Evolutionary conservation across 1,139 yeast species (phyloP), one percentile per base, ranked within the genome.

Genomic region (Spathaspora sp.): DNA sequence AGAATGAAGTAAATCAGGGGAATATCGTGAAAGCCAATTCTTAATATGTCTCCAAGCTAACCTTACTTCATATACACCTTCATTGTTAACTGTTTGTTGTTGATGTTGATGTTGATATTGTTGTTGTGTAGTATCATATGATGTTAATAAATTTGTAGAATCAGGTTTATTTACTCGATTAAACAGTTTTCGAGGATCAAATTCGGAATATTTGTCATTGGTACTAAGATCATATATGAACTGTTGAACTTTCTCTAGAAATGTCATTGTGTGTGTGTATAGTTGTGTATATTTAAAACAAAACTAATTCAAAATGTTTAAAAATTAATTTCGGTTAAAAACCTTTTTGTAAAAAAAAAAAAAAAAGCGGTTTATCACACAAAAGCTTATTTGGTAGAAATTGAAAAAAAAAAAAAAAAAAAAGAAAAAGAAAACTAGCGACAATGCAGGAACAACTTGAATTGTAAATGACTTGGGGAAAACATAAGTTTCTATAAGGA

Each of bases 41-140:
- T 81, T 82, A 43, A 84, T 81, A 55, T 82, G 86, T 56, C 86
- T 73, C 90, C 90, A 84, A 0, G 89, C 88, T 38, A 82, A 67
- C 34, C 79, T 67, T 1, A 77, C 76, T 56, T 84, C 89, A 51
- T 83, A 81, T 9, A 82, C 82, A 7, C 89, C 89, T 39, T 76
- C 81, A 9, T 20, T 37, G 18, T 6, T 34, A 38, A 45, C 47
- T n/a, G 2, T 37, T 7, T 16, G 8, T 18, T 24, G 26, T 18
- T 37, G 39, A 4, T n/a, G 39, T n/a, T n/a, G n/a, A n/a, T n/a
- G n/a, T n/a, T n/a, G n/a, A n/a, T n/a, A n/a, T n/a, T n/a, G 38
- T 9, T 34, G 37, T 8, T 20, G 25, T 9, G 39, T 7, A 5
- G 16, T 8, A 13, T 13, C 13, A 2, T 17, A n/a, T 7, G 39